Base-by-base conservation (phyloP, 345 rosid genomes). In the Ailanthus altissimus region DNA sequence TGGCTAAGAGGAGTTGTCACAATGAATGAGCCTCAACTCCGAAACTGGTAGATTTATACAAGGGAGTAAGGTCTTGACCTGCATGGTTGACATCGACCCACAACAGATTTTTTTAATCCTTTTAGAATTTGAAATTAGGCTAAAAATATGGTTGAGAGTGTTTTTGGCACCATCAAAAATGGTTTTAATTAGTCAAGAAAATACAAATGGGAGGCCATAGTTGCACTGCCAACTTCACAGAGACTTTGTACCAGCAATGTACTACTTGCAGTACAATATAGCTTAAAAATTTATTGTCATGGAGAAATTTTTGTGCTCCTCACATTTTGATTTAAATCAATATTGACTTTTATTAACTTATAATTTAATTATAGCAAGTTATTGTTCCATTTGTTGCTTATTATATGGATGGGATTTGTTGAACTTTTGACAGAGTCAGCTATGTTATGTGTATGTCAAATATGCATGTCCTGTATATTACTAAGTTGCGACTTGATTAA, bases 301-400 rank as follows among this genome's bases (percentile, higher is more conserved):
- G n/a, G 58, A 53, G n/a, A 25, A 25, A 59, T 18, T 38, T 32
- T 5, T 21, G 18, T 40, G 50, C 46, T 64, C 6, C 47, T 36
- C 67, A 62, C 67, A 38, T 63, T 63, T 63, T 3, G 63, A 25
- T 59, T 59, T n/a, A 25, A 59, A 62, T 62, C 67, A 62, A 36
- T 14, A 2, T 16, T 38, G 49, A 64, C 68, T 38, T 40, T 36
- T 7, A 38, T 0, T 6, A 40, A 40, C 20, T 38, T 38, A 18
- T 38, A 4, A 64, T 40, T 64, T 32, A 32, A 32, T 32, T 32
- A 32, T 32, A 32, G 3, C 38, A 32, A 32, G 38, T 32, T 32
- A 32, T 32, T 32, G 38, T 32, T 32, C 3, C 38, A 32, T 3
- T 32, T 32, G 38, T 32, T 32, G 38, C 38, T 32, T 1, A 32